These are phyloP conservation scores for Wickerhamiella brachini DNA, from an alignment of 805 yeast species.

Conservation along the genomic window DNA sequence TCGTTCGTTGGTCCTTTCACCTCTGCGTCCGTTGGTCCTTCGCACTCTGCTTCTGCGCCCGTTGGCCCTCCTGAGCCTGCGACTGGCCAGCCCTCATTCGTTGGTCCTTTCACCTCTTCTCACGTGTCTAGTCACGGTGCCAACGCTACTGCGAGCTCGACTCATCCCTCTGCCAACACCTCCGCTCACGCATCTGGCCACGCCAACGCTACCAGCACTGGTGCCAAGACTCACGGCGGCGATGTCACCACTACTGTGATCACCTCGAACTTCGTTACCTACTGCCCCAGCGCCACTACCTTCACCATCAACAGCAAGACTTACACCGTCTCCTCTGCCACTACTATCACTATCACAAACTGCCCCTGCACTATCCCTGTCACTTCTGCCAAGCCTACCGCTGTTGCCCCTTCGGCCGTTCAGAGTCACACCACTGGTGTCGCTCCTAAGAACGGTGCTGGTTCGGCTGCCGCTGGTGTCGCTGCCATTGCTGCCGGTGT, in stretches of 20 bases:
- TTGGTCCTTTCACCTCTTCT: too few species aligned
- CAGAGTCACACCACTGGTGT: background rate
- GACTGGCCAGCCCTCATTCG: too few species aligned
- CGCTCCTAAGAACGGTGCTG: background rate
- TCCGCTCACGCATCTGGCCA: background rate
- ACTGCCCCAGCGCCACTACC: conserved; percentile 9
- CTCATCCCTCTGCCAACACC: background rate
- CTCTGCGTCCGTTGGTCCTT: too few species aligned
- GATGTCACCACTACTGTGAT: background rate
- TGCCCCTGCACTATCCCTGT: background rate
- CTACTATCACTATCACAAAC: background rate
- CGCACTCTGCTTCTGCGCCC: too few species aligned
- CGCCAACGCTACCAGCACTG: background rate
- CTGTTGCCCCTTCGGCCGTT: background rate
- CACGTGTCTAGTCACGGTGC: too few species aligned
- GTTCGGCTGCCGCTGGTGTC: background rate
- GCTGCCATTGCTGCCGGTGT: background rate
- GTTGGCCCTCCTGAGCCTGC: background rate
- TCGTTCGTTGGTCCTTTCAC: background rate
- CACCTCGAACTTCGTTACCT: background rate
- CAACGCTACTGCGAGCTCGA: background rate
- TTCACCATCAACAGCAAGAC: conserved; percentile 6
- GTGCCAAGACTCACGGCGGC: background rate
- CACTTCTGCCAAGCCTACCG: background rate
- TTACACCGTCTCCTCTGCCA: background rate